Base-by-base conservation (phyloP, 176 grass and related monocot genomes). In the Rhipidocladum racemiflorum region DNA sequence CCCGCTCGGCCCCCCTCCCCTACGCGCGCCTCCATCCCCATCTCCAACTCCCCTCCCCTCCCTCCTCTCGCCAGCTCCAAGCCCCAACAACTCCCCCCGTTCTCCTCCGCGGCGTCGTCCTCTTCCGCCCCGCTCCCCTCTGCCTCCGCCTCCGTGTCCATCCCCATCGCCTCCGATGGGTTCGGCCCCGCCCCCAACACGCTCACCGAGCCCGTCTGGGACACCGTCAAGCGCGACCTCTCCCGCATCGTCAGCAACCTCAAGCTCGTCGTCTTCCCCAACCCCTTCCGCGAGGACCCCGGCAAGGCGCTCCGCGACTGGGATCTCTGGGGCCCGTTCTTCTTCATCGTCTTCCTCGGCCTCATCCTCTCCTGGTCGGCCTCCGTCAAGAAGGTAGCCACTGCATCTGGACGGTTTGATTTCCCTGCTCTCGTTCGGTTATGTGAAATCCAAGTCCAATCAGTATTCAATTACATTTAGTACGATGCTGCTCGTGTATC, bases 251-350 rank as follows among this genome's bases (percentile, higher is more conserved):
- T 95, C 57, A 95, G 85, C 74, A 98, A 98, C 79, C 88, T 98
- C 74, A 93, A 95, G 85, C 88, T 98, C 71, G 92, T 95, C 1
- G 90, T 98, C 76, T 98, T 98, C 85, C 95, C 95, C 49, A 95
- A 98, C 83, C 95, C 95, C 6, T 94, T 75, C 78, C 89, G 92
- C 51, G 95, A 98, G 75, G 92, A 98, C 85, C 89, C 92, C 0
- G 95, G 92, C 38, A 98, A 92, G 90, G 92, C 88, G 44, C 95
- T 98, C 14, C 84, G 90, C 35, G 95, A 93, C 49, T 98, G 95
- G 95, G 95, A 98, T 84, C 90, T 98, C 13, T 98, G 92, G 95
- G 95, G 95, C 0, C 95, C 95, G 2, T 95, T 95, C 88, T 98
- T 98, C 92, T 98, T 98, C 92, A 98, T 95, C 72, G 85, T 98